Conservation (phyloP, 371 early-diverging fungal species). For the Dinochytrium kinnereticum region DNA sequence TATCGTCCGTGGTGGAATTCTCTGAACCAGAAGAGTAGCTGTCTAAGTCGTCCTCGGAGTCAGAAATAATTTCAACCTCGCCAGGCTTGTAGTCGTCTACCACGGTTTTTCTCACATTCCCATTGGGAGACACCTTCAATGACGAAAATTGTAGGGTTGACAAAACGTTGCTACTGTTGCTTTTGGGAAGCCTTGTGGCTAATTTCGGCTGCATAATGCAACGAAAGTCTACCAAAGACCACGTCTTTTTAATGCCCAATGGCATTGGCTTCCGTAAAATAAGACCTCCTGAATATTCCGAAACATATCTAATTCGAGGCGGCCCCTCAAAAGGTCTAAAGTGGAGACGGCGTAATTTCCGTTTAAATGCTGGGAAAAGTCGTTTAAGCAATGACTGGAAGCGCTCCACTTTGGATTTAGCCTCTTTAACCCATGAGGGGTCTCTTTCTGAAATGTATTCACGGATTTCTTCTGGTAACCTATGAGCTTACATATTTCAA, state of each 20-base stretch:
- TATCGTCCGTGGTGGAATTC: no score
- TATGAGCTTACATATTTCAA: not conserved
- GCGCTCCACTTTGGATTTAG: conserved; percentile 25
- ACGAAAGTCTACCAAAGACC: conserved; percentile 34
- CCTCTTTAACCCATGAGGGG: conserved; percentile 41
- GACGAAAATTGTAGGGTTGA: not conserved
- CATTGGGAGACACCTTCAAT: not conserved
- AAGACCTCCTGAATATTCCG: conserved; percentile 23
- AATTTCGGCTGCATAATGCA: not conserved
- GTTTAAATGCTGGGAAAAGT: conserved; percentile 22
- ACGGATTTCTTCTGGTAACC: conserved; percentile 28
- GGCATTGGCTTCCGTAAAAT: conserved; percentile 11
- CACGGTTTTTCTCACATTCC: no score
- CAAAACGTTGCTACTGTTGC: not conserved
- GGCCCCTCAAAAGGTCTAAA: conserved; percentile 25
- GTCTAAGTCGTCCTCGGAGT: no score
- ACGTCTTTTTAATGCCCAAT: conserved; percentile 29
- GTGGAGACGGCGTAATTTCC: conserved; percentile 31
- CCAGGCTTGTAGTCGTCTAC: no score
- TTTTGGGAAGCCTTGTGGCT: not conserved
- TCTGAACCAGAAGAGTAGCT: no score
- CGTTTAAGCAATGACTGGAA: conserved; percentile 25
- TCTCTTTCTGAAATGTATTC: conserved; percentile 35
- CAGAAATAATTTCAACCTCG: no score
- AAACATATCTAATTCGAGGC: conserved; percentile 21